Percentiles rank a stretch among this genome's conserved stretches.
These are phyloP conservation scores for Bisporella sp. DNA, from an alignment of 2,329 filamentous ascomycete genomes.

Conservation along the genomic window DNA sequence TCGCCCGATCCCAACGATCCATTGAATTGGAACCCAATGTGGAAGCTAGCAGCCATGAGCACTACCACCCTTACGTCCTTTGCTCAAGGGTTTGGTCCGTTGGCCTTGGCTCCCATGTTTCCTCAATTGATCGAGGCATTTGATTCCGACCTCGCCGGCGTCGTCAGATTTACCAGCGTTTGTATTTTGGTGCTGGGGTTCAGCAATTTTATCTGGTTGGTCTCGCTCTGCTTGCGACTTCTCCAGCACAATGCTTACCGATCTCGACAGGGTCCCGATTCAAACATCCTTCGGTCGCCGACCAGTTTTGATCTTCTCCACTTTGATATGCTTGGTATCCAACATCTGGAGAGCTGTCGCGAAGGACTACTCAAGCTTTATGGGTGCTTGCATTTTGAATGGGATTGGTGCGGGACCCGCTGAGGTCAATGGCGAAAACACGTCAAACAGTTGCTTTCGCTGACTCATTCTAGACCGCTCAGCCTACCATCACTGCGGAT, in stretches of 20 bases:
- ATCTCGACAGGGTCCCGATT: conserved; percentile 31
- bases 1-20: conserved; percentile 41
- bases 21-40: conserved; percentile 39
- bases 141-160: conserved; percentile 42
- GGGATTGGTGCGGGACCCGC: conserved; percentile 55
- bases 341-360: conserved; percentile 49
- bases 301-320: conserved; percentile 38
- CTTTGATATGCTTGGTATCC: conserved; percentile 34
- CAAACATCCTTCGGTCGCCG: conserved; percentile 40
- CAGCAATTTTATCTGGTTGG: conserved; percentile 42
- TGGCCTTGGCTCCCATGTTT: conserved; percentile 46
- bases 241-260: background rate
- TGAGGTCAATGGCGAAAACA: conserved; percentile 29
- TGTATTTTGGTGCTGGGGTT: conserved; percentile 41
- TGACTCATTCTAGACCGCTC: conserved; percentile 34
- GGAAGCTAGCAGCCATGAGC: conserved; percentile 33
- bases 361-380: conserved; percentile 51
- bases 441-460: no score
- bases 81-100: conserved; percentile 34
- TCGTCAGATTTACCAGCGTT: conserved; percentile 41
- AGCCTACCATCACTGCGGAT: conserved; percentile 57
- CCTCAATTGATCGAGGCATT: conserved; percentile 48
- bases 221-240: conserved; percentile 6
- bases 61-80: conserved; percentile 33
- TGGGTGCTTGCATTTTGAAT: conserved; percentile 56